A percentile compares a stretch with the other conserved stretches of the same genome.
Conservation (phyloP, 345 rosid species). For the Gossypium stocksii region DNA sequence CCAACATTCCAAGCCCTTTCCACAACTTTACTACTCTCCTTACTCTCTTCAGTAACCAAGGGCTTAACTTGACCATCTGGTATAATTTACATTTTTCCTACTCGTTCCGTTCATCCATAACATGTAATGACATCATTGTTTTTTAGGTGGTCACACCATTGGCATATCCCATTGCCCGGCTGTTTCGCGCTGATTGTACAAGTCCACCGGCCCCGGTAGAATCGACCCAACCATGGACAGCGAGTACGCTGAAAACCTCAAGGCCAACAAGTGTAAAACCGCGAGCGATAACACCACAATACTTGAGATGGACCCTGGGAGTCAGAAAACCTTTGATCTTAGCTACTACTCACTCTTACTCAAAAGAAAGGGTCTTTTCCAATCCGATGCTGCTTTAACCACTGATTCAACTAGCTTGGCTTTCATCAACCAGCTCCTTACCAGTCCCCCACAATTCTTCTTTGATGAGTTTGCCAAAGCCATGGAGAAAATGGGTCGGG, state of each 20-base stretch:
- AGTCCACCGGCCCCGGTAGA: conserved; percentile 54
- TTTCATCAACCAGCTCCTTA: conserved; percentile 38
- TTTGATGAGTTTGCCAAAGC: conserved; percentile 55
- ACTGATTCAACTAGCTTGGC: conserved; percentile 43
- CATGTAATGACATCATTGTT: not conserved
- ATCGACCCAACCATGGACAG: conserved; percentile 66
- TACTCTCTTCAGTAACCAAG: not conserved
- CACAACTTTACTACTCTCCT: conserved; percentile 40
- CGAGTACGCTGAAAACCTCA: conserved; percentile 63
- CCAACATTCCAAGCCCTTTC: conserved; percentile 55
- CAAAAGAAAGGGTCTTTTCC: conserved; percentile 68
- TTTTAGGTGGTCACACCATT: conserved; percentile 77
- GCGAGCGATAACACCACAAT: conserved; percentile 51
- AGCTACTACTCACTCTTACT: conserved; percentile 51
- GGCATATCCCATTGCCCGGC: conserved; percentile 69
- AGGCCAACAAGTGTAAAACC: conserved; percentile 61
- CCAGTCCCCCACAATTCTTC: conserved; percentile 46
- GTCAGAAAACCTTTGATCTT: conserved; percentile 64
- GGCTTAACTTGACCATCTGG: not conserved
- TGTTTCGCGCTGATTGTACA: conserved; percentile 54
- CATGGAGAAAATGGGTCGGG: conserved; percentile 76
- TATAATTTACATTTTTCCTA: not conserved
- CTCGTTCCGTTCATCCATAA: not conserved
- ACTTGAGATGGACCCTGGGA: conserved; percentile 84
- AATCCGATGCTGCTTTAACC: conserved; percentile 69